Base-by-base conservation (phyloP, 164 flowering plant species). In the Akebia trifoliata region DNA sequence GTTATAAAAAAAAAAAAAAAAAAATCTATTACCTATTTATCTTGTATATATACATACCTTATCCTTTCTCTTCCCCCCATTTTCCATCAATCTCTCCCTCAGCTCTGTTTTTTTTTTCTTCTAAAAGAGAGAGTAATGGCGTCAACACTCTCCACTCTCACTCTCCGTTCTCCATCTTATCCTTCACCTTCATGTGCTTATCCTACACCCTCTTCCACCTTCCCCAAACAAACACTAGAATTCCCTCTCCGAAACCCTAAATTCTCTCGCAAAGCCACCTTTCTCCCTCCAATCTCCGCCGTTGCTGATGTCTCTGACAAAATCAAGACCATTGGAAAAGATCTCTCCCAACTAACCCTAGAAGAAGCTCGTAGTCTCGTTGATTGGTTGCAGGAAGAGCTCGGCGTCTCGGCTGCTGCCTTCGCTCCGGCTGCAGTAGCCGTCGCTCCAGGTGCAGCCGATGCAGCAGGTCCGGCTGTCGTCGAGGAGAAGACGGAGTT, bases 401-500 rank as follows among this genome's bases (percentile, higher is more conserved):
- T 93, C 55, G 98, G 98, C 0, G 95, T 90, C 49, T 82, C 97
- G 30, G 85, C 97, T 1, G 94, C 96, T 1, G 68, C 95, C 4
- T 84, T 90, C 66, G 95, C 94, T 11, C 90, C 98, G 10, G 92
- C 75, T 0, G 88, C 81, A 0, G 85, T 66, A 1, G 86, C 62
- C 11, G 91, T 63, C 14, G 82, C 52, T 17, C 76, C 82, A 0
- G 79, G 68, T 1, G 74, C 64, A 6, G 81, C 69, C 0, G 83
- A 54, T 0, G 94, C 68, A 0, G 85, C 79, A 0, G 86, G 84
- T 0, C 78, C 75, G 0, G 64, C 70, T 1, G 84, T 30, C 0
- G 91, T 71, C 2, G 97, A 82, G 78, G 99, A 93, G 96, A 75
- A 93, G 86, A 90, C 97, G 49, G 99, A 93, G 74, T 93, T 93